These are phyloP conservation scores for Madurella fahalii DNA, from an alignment of 2,329 filamentous ascomycete genomes.

Conservation along the genomic window DNA sequence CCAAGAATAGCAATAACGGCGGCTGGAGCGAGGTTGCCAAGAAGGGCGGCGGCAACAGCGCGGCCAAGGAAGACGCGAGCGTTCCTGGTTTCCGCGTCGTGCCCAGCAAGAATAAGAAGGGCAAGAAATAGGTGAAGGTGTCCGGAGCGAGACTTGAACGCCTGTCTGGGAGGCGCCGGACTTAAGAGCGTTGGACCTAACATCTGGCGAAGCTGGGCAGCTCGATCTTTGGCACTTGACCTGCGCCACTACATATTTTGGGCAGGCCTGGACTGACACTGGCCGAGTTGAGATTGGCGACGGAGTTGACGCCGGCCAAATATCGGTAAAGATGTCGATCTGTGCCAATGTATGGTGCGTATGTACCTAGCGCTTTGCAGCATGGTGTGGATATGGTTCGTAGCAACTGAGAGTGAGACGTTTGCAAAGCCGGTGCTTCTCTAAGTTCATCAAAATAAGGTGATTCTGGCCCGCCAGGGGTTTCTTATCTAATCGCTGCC, in stretches of 20 bases:
- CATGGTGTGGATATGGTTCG: background rate
- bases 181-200: too few relatives aligned
- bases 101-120: constrained; percentile 83
- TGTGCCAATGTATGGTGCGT: background rate
- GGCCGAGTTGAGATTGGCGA: too few relatives aligned
- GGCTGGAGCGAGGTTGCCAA: constrained; percentile 98
- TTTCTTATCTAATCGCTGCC: constrained; percentile 11
- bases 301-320: too few relatives aligned
- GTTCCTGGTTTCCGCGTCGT: constrained; percentile 80
- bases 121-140: constrained; percentile 56
- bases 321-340: background rate
- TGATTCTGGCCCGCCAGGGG: background rate
- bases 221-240: too few relatives aligned
- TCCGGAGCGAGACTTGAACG: background rate
- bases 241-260: too few relatives aligned
- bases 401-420: background rate
- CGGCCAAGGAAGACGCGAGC: constrained; percentile 36
- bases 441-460: too few relatives aligned
- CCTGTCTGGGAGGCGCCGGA: too few relatives aligned
- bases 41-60: constrained; percentile 61
- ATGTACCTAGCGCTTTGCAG: background rate
- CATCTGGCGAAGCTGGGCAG: too few relatives aligned
- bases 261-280: too few relatives aligned
- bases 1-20: constrained; percentile 49
- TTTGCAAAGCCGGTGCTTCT: background rate